Evolutionary conservation across 129 eudicot genomes (phyloP).

Genomic region (Arctium lappa): DNA sequence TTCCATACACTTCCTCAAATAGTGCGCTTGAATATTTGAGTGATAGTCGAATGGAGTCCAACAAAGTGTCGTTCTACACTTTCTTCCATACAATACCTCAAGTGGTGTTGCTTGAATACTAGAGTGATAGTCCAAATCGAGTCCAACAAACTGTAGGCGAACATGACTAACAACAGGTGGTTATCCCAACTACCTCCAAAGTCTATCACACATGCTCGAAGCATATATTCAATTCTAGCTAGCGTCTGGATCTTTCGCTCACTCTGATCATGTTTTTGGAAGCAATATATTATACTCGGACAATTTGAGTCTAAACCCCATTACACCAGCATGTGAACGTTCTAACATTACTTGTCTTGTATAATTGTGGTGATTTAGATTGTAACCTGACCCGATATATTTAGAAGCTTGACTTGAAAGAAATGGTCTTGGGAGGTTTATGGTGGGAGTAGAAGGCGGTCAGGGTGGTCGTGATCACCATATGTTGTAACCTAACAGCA

Average conservation of each 20-base stretch:
- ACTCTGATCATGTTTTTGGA: no score
- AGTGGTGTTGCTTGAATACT: no score
- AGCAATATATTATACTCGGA: not conserved
- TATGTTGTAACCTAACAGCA: no score
- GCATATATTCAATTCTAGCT: no score
- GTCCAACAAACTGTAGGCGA: no score
- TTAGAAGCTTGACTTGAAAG: no score
- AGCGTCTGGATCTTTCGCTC: not conserved
- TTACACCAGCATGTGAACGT: not conserved
- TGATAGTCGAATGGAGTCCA: not conserved
- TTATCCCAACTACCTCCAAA: not conserved
- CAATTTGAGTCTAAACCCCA: not conserved
- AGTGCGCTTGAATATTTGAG: not conserved
- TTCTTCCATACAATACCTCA: no score
- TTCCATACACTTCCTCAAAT: not conserved
- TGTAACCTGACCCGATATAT: not conserved
- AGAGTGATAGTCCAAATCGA: no score
- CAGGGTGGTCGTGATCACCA: no score
- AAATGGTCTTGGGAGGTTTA: no score
- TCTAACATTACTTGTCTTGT: not conserved
- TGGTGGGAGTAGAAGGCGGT: no score
- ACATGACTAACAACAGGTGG: no score
- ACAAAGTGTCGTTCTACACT: not conserved
- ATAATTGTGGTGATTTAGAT: not conserved
- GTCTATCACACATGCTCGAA: not conserved